These are phyloP conservation scores for Piedraia hortae DNA, from an alignment of 2,329 filamentous ascomycete genomes.

Conservation along the genomic window DNA sequence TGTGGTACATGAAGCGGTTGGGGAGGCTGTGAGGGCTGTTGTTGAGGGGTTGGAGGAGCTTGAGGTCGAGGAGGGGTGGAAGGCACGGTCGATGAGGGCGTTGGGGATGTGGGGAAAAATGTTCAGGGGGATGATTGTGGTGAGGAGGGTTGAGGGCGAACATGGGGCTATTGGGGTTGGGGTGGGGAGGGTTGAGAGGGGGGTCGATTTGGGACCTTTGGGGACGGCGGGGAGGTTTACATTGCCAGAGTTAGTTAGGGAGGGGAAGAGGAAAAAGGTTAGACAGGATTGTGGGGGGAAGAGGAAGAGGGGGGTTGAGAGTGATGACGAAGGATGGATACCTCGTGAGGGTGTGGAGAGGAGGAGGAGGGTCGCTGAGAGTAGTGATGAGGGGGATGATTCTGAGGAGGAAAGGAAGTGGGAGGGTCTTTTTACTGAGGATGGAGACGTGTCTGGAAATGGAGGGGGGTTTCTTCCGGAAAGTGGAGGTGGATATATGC, in stretches of 20 bases:
- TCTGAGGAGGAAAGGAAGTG: slow-evolving; percentile 1
- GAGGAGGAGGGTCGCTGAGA: slow-evolving; percentile 22
- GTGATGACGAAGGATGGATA: too few species aligned
- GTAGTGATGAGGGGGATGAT: slow-evolving; percentile 4
- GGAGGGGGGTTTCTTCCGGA: slow-evolving; percentile 4
- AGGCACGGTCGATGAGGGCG: too few species aligned
- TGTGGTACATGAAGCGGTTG: slow-evolving; percentile 44
- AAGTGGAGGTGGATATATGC: slow-evolving; percentile 1
- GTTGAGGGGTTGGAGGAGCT: slow-evolving; percentile 42
- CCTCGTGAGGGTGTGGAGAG: slow-evolving; percentile 16
- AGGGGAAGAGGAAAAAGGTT: too few species aligned
- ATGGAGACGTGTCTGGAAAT: slow-evolving; percentile 16
- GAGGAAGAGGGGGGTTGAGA: neutral
- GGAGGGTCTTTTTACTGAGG: slow-evolving; percentile 3
- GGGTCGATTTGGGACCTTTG: too few species aligned
- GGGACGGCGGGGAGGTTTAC: too few species aligned
- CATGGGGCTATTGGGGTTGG: too few species aligned
- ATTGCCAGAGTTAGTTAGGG: too few species aligned
- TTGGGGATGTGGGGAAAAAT: too few species aligned
- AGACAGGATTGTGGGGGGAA: too few species aligned
- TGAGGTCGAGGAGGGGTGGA: slow-evolving; percentile 33
- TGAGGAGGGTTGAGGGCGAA: too few species aligned
- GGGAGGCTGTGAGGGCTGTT: slow-evolving; percentile 42
- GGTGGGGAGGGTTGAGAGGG: too few species aligned
- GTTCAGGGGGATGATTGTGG: too few species aligned